phyloP scores from a whole-genome alignment of 2,329 filamentous ascomycete genomes.

The Calonectria crousiana region DNA sequence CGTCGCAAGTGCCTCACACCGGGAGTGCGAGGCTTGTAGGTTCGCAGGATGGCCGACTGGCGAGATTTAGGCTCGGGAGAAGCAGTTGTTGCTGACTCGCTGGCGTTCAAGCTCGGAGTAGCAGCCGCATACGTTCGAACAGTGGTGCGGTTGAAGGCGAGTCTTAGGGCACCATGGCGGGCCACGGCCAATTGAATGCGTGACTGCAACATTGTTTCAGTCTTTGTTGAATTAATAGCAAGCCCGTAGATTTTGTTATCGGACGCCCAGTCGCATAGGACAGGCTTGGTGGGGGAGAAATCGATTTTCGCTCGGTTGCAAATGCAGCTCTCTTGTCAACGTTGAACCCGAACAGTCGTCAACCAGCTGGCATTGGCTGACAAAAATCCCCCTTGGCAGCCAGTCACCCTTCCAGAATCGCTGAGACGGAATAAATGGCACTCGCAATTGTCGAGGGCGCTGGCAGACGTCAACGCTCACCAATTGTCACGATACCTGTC shows the following conservation, averaged over 20 bases:
- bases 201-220: constrained; percentile 47
- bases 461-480: constrained; percentile 33
- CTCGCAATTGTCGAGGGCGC: constrained; percentile 30
- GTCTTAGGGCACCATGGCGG: constrained; percentile 45
- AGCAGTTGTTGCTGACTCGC: constrained; percentile 34
- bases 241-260: background rate
- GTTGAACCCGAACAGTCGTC: constrained; percentile 23
- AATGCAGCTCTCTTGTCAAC: constrained; percentile 26
- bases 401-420: constrained; percentile 20
- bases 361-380: constrained; percentile 23
- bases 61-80: constrained; percentile 39
- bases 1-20: constrained; percentile 92
- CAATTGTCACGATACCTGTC: constrained; percentile 28
- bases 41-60: constrained; percentile 71
- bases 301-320: constrained; percentile 32
- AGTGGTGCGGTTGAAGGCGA: constrained; percentile 43
- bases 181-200: constrained; percentile 46
- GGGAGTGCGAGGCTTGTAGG: constrained; percentile 93
- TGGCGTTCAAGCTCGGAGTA: constrained; percentile 32
- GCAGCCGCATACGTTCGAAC: constrained; percentile 49
- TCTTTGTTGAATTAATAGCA: background rate
- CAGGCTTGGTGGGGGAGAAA: constrained; percentile 12
- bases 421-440: constrained; percentile 20
- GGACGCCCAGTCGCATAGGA: constrained; percentile 32
- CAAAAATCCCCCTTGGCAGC: constrained; percentile 17